phyloP scores from a whole-genome alignment of 2,329 filamentous ascomycete species.

The Aspergillus sp. region DNA sequence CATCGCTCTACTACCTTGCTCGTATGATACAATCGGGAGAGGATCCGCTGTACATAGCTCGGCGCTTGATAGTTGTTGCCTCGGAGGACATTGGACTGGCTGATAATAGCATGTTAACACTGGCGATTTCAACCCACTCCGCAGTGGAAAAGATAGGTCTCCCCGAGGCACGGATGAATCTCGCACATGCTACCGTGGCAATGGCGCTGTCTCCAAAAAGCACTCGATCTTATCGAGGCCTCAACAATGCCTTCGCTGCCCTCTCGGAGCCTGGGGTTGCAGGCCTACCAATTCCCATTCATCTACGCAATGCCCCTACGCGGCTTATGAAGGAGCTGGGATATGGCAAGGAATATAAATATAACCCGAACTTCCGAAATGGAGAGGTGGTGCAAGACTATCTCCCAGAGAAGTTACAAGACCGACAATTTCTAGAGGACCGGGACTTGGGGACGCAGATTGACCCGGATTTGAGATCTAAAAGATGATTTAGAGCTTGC shows the following conservation, averaged over 20 bases:
- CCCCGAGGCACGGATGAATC: conserved; percentile 89
- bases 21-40: conserved; percentile 95
- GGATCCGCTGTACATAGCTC: conserved; percentile 87
- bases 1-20: conserved; percentile 88
- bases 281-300: conserved; percentile 76
- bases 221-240: conserved; percentile 77
- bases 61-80: conserved; percentile 90
- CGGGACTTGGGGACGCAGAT: conserved; percentile 74
- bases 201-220: conserved; percentile 80
- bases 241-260: conserved; percentile 77
- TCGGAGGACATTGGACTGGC: conserved; percentile 92
- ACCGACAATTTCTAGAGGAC: conserved; percentile 74
- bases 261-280: conserved; percentile 82
- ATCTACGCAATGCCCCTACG: conserved; percentile 89
- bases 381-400: conserved; percentile 86
- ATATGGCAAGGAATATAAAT: conserved; percentile 91
- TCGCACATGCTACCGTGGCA: conserved; percentile 84
- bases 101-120: conserved; percentile 76
- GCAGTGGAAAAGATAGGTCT: conserved; percentile 92
- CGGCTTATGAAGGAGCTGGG: conserved; percentile 89
- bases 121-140: conserved; percentile 82
- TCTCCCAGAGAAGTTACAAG: conserved; percentile 73
- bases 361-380: conserved; percentile 85
- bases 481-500: conserved; percentile 7
- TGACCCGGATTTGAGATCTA: conserved; percentile 62